Conservation (phyloP, 106 monocot genomes). For the Allium fistulosum region DNA sequence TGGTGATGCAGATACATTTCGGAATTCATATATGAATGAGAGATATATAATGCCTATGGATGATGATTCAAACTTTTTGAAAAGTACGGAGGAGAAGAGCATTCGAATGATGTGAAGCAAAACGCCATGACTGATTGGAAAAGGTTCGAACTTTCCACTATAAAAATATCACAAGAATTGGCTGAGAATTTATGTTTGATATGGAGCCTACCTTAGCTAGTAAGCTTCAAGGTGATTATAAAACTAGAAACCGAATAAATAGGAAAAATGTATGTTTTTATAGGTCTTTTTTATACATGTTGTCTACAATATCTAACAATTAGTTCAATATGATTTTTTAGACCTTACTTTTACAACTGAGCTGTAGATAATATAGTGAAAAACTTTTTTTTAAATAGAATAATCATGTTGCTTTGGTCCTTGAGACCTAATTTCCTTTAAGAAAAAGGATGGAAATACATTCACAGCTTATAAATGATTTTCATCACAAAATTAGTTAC, state of each 20-base stretch:
- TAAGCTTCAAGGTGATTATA: constrained; percentile 95
- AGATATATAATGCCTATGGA: constrained; percentile 11
- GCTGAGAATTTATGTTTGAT: constrained; percentile 73
- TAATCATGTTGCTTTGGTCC: no score
- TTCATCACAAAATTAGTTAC: no score
- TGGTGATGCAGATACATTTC: constrained; percentile 46
- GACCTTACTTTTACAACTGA: no score
- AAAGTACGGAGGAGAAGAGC: constrained; percentile 16
- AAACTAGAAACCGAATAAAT: constrained; percentile 90
- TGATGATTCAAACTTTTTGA: no score
- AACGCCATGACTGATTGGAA: constrained; percentile 55
- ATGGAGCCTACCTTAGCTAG: constrained; percentile 90
- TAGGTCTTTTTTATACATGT: constrained; percentile 1
- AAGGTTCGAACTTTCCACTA: constrained; percentile 57
- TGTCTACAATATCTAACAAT: no score
- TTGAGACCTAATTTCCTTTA: no score
- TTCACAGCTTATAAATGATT: no score
- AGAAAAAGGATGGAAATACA: no score
- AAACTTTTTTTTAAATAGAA: no score
- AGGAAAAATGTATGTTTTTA: constrained; percentile 71
- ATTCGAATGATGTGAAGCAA: constrained; percentile 21
- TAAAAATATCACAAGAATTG: constrained; percentile 68
- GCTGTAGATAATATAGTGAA: no score
- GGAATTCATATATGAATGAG: constrained; percentile 38
- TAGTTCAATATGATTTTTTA: no score